Evolutionary conservation across 2,329 filamentous ascomycete genomes (phyloP).

Genomic region (Scedosporium boydii): DNA sequence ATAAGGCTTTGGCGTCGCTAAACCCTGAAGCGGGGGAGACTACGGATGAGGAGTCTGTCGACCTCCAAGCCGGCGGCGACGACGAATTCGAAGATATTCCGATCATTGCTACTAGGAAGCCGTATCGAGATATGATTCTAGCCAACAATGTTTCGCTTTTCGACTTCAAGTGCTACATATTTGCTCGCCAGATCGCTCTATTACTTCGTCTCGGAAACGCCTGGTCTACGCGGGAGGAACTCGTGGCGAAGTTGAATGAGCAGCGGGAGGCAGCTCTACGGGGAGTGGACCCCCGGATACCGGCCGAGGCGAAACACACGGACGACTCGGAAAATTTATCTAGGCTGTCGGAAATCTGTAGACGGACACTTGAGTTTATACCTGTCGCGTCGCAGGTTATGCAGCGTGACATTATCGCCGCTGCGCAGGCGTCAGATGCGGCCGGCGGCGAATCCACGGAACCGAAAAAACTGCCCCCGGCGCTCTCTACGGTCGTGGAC

Average conservation of each 20-base stretch:
- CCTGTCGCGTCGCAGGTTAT: slow-evolving; percentile 70
- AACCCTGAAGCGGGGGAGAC: slow-evolving; percentile 16
- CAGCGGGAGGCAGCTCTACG: slow-evolving; percentile 50
- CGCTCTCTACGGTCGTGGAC: background rate
- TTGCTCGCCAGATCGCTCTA: slow-evolving; percentile 76
- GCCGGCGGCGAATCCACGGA: slow-evolving; percentile 22
- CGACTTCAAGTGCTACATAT: slow-evolving; percentile 91
- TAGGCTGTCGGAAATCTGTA: slow-evolving; percentile 79
- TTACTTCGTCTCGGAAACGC: slow-evolving; percentile 76
- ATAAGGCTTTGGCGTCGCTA: slow-evolving; percentile 35
- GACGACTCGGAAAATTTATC: slow-evolving; percentile 65
- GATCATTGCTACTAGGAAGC: slow-evolving; percentile 58
- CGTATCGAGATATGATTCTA: slow-evolving; percentile 85
- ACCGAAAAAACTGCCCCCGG: slow-evolving; percentile 14
- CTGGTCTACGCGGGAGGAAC: slow-evolving; percentile 51
- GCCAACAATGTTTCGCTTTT: slow-evolving; percentile 93
- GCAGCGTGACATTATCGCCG: slow-evolving; percentile 64
- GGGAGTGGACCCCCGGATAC: slow-evolving; percentile 42
- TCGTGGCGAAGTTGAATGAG: slow-evolving; percentile 51
- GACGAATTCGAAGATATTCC: slow-evolving; percentile 47
- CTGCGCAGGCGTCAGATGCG: slow-evolving; percentile 25
- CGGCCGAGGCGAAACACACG: slow-evolving; percentile 32
- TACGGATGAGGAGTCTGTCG: slow-evolving; percentile 34
- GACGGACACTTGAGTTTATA: slow-evolving; percentile 74
- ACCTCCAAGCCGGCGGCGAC: slow-evolving; percentile 36